Base-by-base conservation (phyloP, 1,139 yeast species). In the Zhuliangozyma blackwelliae region DNA sequence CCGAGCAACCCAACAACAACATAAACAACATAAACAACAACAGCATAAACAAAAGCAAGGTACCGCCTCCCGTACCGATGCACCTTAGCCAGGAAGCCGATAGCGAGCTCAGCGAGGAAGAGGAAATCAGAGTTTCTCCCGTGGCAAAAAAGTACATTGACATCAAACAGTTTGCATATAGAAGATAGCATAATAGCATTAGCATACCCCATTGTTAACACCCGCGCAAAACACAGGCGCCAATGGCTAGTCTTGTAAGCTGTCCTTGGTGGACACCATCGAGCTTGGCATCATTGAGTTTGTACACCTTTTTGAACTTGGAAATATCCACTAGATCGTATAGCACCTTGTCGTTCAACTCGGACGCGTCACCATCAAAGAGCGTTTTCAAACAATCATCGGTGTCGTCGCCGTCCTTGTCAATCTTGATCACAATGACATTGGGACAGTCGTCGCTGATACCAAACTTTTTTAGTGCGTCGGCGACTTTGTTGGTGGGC, bases 401-500 rank as follows among this genome's bases (percentile, higher is more conserved):
- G 0, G 33, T 41, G 2, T 34, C 12, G 7, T 43, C 42, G 1
- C 39, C 46, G 16, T 16, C 16, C 5, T 38, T 31, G n/a, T 54
- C 21, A 3, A 68, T 55, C 39, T 63, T 65, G n/a, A 70, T 48
- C 9, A 57, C 64, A 3, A 69, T 51, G 10, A 65, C 44, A 34
- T 55, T 57, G 9, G 49, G 43, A 31, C 62, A 51, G 12, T 49
- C 44, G 11, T 55, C 55, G 47, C 63, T 69, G 12, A 70, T 59
- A 1, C 75, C 75, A 49, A 70, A 70, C 38, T 64, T 47, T 37
- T 57, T 62, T 42, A 70, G 54, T 1, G 75, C 72, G 40, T 70
- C 75, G 55, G 60, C 57, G 32, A 70, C 65, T 41, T 67, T 69
- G 51, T 68, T 70, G 11, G 64, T 56, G 2, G 75, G 74, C 4